Evolutionary conservation across 2,329 filamentous ascomycete genomes (phyloP).

Genomic region (Geosmithia flava): DNA sequence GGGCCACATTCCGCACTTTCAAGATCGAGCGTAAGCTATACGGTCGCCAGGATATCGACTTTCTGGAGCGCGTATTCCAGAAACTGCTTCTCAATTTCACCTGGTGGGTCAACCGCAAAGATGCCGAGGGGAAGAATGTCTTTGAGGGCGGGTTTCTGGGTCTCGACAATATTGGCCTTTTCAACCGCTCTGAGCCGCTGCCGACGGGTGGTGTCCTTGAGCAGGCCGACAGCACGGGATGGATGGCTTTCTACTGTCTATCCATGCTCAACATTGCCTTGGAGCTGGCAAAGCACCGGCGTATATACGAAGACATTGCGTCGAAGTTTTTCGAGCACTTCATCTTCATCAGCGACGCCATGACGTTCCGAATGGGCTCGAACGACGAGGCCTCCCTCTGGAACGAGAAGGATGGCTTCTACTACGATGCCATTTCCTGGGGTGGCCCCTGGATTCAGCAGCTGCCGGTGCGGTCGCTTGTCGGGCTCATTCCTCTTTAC

Average conservation of each 20-base stretch:
- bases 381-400: slow-evolving; percentile 74
- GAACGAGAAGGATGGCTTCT: slow-evolving; percentile 96
- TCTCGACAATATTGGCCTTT: slow-evolving; percentile 92
- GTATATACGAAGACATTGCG: slow-evolving; percentile 92
- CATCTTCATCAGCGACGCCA: slow-evolving; percentile 93
- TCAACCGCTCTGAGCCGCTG: slow-evolving; percentile 91
- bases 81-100: slow-evolving; percentile 94
- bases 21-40: slow-evolving; percentile 98
- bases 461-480: slow-evolving; percentile 80
- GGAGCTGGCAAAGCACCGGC: slow-evolving; percentile 87
- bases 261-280: slow-evolving; percentile 96
- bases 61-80: slow-evolving; percentile 91
- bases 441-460: slow-evolving; percentile 89
- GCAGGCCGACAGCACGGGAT: slow-evolving; percentile 94
- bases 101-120: slow-evolving; percentile 98
- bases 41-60: slow-evolving; percentile 86
- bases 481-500: slow-evolving; percentile 87
- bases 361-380: slow-evolving; percentile 67
- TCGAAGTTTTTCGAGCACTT: slow-evolving; percentile 99
- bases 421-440: slow-evolving; percentile 97
- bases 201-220: slow-evolving; percentile 89
- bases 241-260: slow-evolving; percentile 97
- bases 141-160: slow-evolving; percentile 95
- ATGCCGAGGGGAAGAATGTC: slow-evolving; percentile 87
- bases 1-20: slow-evolving; percentile 91